Base-by-base conservation (phyloP, 768 basidiomycete genomes). In the Leccinum subtestaceum region DNA sequence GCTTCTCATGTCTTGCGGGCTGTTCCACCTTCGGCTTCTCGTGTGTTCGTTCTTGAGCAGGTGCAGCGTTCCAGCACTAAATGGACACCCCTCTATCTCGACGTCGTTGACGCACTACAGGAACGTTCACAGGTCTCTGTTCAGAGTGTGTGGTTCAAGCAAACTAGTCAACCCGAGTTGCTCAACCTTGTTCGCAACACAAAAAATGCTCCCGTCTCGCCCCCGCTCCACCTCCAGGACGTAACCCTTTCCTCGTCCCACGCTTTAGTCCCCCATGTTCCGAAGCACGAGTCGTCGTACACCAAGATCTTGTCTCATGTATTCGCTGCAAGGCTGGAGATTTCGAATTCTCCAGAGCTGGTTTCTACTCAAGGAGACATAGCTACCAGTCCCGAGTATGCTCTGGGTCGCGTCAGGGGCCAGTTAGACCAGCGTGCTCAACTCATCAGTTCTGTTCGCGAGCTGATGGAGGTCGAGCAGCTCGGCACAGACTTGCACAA, bases 341-440 rank as follows among this genome's bases (percentile, higher is more conserved):
- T 99, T 59, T 80, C 87, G 67, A 98, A 99, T 74, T 86, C 89
- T 3, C 95, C 93, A 0, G 77, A 82, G 46, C 80, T 89, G 17
- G 85, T 93, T 53, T 69, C 82, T 10, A 73, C 85, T 13, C 83
- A 89, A 58, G 94, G 93, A 11, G 76, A 81, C 48, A 72, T 86
- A 48, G 92, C 93, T 17, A 96, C 95, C 10, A 88, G 83, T n/a
- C 97, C 96, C 2, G 93, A 98, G 70, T 98, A 88, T 69, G 96
- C 97, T 1, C 82, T 98, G 36, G 96, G 97, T 12, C 89, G 94
- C 48, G 86, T 95, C 50, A 86, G 92, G 40, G 92, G 90, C 2
- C 85, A 93, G 64, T 70, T 92, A 51, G 89, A 91, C 59, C 81
- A 86, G 61, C 84, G 94, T n/a, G 77, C 78, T 27, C 81, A 85